Evolutionary conservation across 116 monocot genomes (phyloP).

Genomic region (Trichopus zeylanicus): DNA sequence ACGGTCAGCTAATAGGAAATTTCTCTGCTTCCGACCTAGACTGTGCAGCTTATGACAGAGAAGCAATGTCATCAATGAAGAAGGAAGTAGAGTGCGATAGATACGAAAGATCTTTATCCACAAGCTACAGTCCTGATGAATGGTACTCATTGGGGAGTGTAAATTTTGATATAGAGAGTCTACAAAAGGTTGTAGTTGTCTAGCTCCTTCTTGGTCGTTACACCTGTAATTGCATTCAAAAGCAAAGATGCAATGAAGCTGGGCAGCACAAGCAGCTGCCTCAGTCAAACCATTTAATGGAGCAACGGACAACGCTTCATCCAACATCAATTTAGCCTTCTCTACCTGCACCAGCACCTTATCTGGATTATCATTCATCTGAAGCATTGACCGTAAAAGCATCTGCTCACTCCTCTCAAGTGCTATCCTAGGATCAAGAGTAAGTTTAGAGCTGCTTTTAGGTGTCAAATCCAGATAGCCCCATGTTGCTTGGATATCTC

Average conservation of each 20-base stretch:
- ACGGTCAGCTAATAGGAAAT: conserved; percentile 76
- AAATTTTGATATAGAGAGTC: conserved; percentile 43
- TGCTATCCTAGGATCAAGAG: conserved; percentile 80
- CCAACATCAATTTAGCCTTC: conserved; percentile 71
- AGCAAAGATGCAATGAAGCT: conserved; percentile 75
- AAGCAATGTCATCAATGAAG: conserved; percentile 46
- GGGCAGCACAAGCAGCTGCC: conserved; percentile 51
- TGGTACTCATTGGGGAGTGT: conserved; percentile 44
- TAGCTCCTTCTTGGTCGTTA: conserved; percentile 14
- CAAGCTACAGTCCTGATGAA: conserved; percentile 73
- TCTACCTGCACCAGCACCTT: conserved; percentile 39
- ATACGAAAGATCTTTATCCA: conserved; percentile 86
- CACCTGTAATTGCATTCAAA: conserved; percentile 48
- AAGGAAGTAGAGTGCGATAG: conserved; percentile 51
- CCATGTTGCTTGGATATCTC: conserved; percentile 65
- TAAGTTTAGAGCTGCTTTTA: conserved; percentile 76
- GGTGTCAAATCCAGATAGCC: conserved; percentile 90
- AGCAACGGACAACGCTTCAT: conserved; percentile 70
- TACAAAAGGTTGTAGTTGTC: conserved; percentile 19
- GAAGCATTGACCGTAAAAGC: conserved; percentile 85
- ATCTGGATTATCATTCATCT: conserved; percentile 27
- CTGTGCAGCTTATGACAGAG: conserved; percentile 56
- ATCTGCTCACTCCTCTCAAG: conserved; percentile 95
- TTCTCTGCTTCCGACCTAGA: conserved; percentile 83
- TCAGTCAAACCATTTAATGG: conserved; percentile 69